A percentile compares a stretch with the other conserved stretches of the same genome.
phyloP scores from a whole-genome alignment of 208 protist species.

The Angomonas deanei region DNA sequence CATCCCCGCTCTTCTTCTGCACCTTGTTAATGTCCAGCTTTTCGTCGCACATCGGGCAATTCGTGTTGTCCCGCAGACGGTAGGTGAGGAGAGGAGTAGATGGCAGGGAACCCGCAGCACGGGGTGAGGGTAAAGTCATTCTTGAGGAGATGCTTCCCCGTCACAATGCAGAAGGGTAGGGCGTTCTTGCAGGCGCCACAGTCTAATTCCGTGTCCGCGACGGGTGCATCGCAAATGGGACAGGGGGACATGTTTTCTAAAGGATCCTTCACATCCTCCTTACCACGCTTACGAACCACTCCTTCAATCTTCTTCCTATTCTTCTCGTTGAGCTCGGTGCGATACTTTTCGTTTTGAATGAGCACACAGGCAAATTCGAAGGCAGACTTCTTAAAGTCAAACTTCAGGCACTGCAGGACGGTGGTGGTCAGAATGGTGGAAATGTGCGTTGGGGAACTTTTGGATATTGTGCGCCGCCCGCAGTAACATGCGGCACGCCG shows the following conservation, averaged over 20 bases:
- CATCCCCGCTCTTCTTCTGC: slow-evolving; percentile 47
- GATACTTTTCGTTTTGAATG: slow-evolving; percentile 93
- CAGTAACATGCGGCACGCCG: slow-evolving; percentile 93
- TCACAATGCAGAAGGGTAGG: slow-evolving; percentile 95
- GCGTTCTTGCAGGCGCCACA: slow-evolving; percentile 93
- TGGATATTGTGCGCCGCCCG: slow-evolving; percentile 94
- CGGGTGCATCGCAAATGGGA: slow-evolving; percentile 88
- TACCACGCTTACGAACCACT: slow-evolving; percentile 89
- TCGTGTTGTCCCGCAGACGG: slow-evolving; percentile 50
- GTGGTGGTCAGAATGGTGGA: slow-evolving; percentile 93
- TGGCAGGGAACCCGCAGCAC: slow-evolving; percentile 89
- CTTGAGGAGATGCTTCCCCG: slow-evolving; percentile 89
- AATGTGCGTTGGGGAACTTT: slow-evolving; percentile 93
- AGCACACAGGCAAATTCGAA: slow-evolving; percentile 95
- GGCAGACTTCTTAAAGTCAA: slow-evolving; percentile 86
- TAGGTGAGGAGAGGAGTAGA: slow-evolving; percentile 65
- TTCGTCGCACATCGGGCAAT: slow-evolving; percentile 86
- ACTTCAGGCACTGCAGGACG: slow-evolving; percentile 94
- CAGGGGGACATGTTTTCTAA: slow-evolving; percentile 84
- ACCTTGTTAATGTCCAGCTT: slow-evolving; percentile 77
- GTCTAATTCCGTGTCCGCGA: slow-evolving; percentile 89
- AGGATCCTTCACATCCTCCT: slow-evolving; percentile 74
- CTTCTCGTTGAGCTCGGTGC: slow-evolving; percentile 88
- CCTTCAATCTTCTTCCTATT: slow-evolving; percentile 95
- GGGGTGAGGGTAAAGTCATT: slow-evolving; percentile 87